Evolutionary conservation across 1,284 basidiomycete genomes (phyloP).

Genomic region (Sporisorium iseilematis-ciliati): DNA sequence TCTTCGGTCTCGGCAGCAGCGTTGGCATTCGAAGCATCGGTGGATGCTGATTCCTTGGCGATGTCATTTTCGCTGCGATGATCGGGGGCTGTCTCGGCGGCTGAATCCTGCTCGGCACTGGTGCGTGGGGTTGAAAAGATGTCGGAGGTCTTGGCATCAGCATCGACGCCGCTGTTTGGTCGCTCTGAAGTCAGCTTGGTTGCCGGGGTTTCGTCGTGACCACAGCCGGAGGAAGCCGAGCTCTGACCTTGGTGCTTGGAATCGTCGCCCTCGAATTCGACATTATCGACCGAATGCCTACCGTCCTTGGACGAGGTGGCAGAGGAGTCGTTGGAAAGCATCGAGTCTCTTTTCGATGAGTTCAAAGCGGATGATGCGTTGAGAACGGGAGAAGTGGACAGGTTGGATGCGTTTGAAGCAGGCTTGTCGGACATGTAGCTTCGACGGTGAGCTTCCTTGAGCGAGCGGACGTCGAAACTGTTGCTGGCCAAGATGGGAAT

Average conservation of each 20-base stretch:
- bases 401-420: not conserved
- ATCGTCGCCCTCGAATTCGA: slow-evolving; percentile 43
- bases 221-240: slow-evolving; percentile 36
- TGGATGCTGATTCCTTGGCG: not conserved
- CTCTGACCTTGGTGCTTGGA: slow-evolving; percentile 26
- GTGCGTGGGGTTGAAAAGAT: slow-evolving; percentile 31
- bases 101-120: slow-evolving; percentile 29
- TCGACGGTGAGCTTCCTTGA: slow-evolving; percentile 2
- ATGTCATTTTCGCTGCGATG: not conserved
- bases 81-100: not conserved
- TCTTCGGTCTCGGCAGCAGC: not conserved
- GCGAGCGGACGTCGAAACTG: slow-evolving; percentile 23
- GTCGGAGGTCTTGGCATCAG: slow-evolving; percentile 10
- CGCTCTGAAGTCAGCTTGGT: slow-evolving; percentile 1
- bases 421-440: slow-evolving; percentile 17
- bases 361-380: not conserved
- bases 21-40: not conserved
- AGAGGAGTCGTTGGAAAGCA: slow-evolving; percentile 43
- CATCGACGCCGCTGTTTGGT: not conserved
- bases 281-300: slow-evolving; percentile 29
- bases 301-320: slow-evolving; percentile 37
- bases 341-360: slow-evolving; percentile 32
- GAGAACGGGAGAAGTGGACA: slow-evolving; percentile 5
- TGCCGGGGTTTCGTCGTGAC: slow-evolving; percentile 17
- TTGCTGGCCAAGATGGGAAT: slow-evolving; percentile 42